These are phyloP conservation scores for Fabrea salina DNA, from an alignment of 169 alveolate species.

Conservation along the genomic window DNA sequence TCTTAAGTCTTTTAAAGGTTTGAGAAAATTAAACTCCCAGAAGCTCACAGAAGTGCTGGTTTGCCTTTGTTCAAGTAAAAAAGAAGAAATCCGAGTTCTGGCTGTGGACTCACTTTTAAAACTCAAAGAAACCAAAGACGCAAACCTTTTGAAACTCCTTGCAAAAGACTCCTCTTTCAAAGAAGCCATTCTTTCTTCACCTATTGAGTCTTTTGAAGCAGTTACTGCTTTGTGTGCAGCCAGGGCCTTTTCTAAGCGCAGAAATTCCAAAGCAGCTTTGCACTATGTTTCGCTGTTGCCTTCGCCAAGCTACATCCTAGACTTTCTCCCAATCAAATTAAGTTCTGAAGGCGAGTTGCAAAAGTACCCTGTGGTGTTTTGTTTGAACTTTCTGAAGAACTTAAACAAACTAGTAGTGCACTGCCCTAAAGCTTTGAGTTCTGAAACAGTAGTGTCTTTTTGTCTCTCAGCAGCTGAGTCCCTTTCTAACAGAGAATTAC, in stretches of 20 bases:
- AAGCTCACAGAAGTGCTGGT: neutral
- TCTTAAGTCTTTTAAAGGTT: neutral
- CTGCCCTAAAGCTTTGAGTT: neutral
- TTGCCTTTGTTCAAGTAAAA: neutral
- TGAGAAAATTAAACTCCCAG: neutral
- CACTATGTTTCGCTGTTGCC: neutral
- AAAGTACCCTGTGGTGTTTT: neutral
- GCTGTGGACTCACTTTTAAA: neutral
- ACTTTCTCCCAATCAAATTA: neutral
- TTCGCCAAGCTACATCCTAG: neutral
- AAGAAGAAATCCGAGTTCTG: constrained; percentile 16
- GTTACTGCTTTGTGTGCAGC: constrained; percentile 14
- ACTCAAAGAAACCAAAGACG: neutral
- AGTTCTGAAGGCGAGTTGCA: neutral
- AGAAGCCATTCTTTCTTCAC: neutral
- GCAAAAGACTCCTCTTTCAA: constrained; percentile 9
- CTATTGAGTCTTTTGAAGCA: no score
- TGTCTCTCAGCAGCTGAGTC: neutral
- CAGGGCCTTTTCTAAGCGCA: neutral
- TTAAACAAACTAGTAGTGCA: neutral
- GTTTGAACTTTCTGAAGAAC: neutral
- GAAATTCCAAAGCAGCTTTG: neutral
- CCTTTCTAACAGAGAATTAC: no score
- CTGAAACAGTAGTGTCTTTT: neutral
- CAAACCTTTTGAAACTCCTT: neutral